Conservation (phyloP, 805 yeast genomes). For the Wickerhamiella dianesei region DNA sequence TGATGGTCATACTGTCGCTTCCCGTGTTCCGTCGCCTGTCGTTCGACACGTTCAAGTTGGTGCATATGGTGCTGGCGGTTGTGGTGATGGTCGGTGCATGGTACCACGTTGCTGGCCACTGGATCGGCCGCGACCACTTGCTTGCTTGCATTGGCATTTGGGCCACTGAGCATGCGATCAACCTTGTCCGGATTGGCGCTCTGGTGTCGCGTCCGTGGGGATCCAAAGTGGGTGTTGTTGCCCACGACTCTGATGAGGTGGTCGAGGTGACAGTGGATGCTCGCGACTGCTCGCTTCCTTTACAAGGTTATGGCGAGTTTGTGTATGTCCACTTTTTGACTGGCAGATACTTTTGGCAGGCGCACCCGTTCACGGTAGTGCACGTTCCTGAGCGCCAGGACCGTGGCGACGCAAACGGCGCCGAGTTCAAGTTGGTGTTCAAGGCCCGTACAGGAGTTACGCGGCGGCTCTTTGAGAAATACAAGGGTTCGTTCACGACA, state of each 20-base stretch:
- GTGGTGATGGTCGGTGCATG: constrained; percentile 38
- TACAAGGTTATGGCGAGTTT: constrained; percentile 37
- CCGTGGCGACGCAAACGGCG: too few relatives aligned
- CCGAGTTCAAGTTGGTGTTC: neutral
- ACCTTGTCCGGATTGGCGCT: constrained; percentile 39
- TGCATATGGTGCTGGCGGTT: constrained; percentile 42
- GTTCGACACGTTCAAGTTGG: constrained; percentile 44
- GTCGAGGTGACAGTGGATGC: constrained; percentile 20
- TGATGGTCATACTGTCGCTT: constrained; percentile 33
- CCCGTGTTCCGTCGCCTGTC: constrained; percentile 35
- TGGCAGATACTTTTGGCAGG: constrained; percentile 41
- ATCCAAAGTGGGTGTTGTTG: constrained; percentile 7
- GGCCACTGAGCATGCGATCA: constrained; percentile 47
- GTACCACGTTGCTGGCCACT: constrained; percentile 31
- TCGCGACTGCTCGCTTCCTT: constrained; percentile 35
- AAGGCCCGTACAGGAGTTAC: neutral
- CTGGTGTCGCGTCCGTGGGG: constrained; percentile 32
- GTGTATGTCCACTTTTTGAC: constrained; percentile 34
- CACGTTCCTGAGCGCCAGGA: neutral
- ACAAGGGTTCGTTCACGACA: neutral
- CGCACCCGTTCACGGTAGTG: constrained; percentile 50
- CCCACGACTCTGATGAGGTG: constrained; percentile 9
- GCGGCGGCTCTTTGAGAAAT: neutral
- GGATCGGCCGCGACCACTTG: constrained; percentile 31
- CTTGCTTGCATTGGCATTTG: constrained; percentile 44